These are phyloP conservation scores for Sordariomycetes sp. DNA, from an alignment of 2,329 filamentous ascomycete species.

Conservation along the genomic window DNA sequence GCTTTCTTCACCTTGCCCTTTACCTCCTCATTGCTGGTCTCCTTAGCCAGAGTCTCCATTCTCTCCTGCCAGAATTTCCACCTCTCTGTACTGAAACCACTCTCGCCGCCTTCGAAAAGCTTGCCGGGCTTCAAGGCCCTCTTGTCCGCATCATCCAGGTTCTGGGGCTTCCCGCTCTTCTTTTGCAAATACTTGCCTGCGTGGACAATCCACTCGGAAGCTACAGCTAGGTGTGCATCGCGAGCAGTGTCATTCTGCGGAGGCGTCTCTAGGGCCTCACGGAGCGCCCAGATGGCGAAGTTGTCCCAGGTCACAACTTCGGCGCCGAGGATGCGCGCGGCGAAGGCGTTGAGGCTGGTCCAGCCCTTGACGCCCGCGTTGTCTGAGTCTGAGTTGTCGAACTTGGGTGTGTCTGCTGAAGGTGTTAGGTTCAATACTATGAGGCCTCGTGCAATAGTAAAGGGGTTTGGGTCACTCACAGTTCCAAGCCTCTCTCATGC, in stretches of 20 bases:
- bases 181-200: conserved; percentile 15
- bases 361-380: conserved; percentile 12
- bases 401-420: conserved; percentile 13
- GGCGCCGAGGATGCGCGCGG: conserved; percentile 18
- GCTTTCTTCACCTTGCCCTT: conserved; percentile 11
- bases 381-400: conserved; percentile 13
- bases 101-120: conserved; percentile 9
- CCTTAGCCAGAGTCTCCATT: conserved; percentile 11
- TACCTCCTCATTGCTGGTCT: conserved; percentile 9
- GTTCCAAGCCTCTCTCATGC: conserved; percentile 19
- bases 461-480: too few relatives aligned
- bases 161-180: conserved; percentile 5
- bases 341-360: conserved; percentile 22
- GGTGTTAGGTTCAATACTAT: too few relatives aligned
- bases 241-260: conserved; percentile 7
- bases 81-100: conserved; percentile 14
- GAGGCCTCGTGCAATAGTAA: too few relatives aligned
- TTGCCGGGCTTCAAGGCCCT: conserved; percentile 11
- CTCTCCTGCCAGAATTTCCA: conserved; percentile 21
- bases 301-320: conserved; percentile 13
- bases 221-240: conserved; percentile 12
- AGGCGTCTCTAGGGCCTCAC: conserved; percentile 16
- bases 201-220: conserved; percentile 19
- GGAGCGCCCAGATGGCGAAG: conserved; percentile 20
- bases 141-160: conserved; percentile 11